Base-by-base conservation (phyloP, 2,329 filamentous ascomycete species). In the Pseudopithomyces maydicus region DNA sequence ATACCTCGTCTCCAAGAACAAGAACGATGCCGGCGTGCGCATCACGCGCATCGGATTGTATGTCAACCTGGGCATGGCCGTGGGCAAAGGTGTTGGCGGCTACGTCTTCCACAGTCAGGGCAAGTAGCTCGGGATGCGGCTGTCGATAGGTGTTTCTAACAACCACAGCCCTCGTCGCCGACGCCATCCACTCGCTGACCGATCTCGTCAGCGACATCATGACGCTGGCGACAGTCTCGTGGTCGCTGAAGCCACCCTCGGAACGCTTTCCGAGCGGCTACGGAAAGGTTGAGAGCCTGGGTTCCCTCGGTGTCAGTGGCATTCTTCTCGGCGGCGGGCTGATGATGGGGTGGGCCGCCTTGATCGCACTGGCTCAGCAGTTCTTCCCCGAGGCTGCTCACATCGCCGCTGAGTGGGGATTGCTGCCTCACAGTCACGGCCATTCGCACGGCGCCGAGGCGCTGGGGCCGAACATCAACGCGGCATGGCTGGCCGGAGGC, bases 251-350 rank as follows among this genome's bases (percentile, higher is more conserved):
- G 68, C 89, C 91, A 6, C 92, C 95, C 0, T 91, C 90, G 11
- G 84, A 90, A 53, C 85, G 85, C 39, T 99, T 97, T 73, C 95
- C 95, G 2, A 87, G 88, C 68, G 95, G 95, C 1, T 99, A 96
- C 73, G 95, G 95, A 73, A 99, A 99, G 80, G 86, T 99, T n/a
- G 95, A 99, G 81, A 97, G 92, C 69, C 79, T 99, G 72, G 95
- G 95, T 19, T 95, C 92, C 20, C 80, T 99, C 57, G 95, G 94
- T 15, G 95, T 99, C 33, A 97, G 93, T 66, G 88, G 92, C 61
- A 90, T 99, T 79, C 82, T 99, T 67, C 84, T 99, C 2, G 87
- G 89, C 46, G 95, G 95, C 60, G 95, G 95, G 49, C 79, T 97
- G 61, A 92, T 96, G 75, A 98, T 99, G 90, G 92, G 92, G 61